Percentiles rank a stretch among this genome's conserved stretches.
phyloP scores from a whole-genome alignment of 345 rosid species.

The Euphorbia pulcherrima region DNA sequence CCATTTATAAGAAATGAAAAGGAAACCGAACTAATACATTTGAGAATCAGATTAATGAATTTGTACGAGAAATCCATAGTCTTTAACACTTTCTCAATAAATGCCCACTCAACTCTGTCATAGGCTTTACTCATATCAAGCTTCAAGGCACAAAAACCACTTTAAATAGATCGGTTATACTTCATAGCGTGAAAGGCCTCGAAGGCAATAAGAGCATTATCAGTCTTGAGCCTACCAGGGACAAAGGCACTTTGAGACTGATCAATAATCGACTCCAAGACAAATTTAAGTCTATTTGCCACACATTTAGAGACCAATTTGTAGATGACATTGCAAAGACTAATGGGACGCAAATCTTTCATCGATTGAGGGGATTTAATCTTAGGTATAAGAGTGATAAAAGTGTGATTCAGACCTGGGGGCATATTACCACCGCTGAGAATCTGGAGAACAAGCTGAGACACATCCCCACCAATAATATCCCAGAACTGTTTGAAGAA shows the following conservation, averaged over 20 bases:
- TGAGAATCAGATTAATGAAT: background rate
- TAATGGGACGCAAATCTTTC: background rate
- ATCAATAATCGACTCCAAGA: background rate
- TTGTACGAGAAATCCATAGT: background rate
- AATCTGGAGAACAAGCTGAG: background rate
- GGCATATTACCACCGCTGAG: background rate
- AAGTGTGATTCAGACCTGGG: background rate
- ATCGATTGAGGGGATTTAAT: background rate
- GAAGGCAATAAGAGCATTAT: background rate
- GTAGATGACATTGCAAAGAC: background rate
- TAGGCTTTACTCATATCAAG: background rate
- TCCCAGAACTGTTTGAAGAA: background rate
- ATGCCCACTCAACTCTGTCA: background rate
- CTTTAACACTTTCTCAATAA: no score
- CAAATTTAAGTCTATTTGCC: background rate
- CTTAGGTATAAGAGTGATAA: background rate
- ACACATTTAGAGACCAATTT: background rate
- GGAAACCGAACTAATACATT: background rate
- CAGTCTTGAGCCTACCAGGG: background rate
- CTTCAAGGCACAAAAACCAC: background rate
- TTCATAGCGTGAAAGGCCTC: background rate
- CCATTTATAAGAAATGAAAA: background rate
- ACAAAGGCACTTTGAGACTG: background rate
- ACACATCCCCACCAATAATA: background rate
- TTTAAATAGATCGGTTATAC: background rate